Evolutionary conservation across 345 rosid genomes (phyloP), one percentile per base, ranked within the genome.

Genomic region (Draba incana): DNA sequence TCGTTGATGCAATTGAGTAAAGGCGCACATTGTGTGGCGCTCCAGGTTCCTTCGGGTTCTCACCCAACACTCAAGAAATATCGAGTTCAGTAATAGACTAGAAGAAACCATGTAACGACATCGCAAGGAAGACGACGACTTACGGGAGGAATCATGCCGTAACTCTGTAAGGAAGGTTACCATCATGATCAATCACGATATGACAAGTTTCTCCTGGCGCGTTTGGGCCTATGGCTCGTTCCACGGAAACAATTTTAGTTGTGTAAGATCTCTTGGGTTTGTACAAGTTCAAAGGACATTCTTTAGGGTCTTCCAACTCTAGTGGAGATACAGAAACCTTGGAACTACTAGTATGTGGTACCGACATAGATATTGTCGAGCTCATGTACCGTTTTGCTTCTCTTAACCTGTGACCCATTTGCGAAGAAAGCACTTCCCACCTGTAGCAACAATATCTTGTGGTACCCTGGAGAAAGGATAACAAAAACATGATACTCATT

Each of bases 121-220:
- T 8, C n/a, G 35, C 44, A 27, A 52, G 53, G 63, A 13, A 61
- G n/a, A n/a, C n/a, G 45, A 68, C 98, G 45, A 68, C 99, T 91
- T 84, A 94, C 99, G 4, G 99, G 98, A 76, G 99, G 98, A 39
- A 94, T 91, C 14, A 94, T 92, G 64, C 99, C 98, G 38, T 86
- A 94, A 79, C 99, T 91, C 84, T 94, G 99, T 61, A 94, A 63
- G 99, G 99, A 63, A 89, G 92, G 28, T 94, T 91, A 20, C 98
- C 93, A 0, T 84, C 93, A 38, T 94, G 99, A 81, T 94, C 96
- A 65, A 94, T 94, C 16, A 91, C 92, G 57, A 94, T 83, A 63
- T 91, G 99, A 73, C 99, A 94, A 60, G 97, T 92, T 78, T 94
- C 99, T 55, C 99, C 99, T 0, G 99, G 98, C 8, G 98, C 92